These are phyloP conservation scores for Cercospora brassicicola DNA, from an alignment of 2,329 filamentous ascomycete genomes.

Conservation along the genomic window DNA sequence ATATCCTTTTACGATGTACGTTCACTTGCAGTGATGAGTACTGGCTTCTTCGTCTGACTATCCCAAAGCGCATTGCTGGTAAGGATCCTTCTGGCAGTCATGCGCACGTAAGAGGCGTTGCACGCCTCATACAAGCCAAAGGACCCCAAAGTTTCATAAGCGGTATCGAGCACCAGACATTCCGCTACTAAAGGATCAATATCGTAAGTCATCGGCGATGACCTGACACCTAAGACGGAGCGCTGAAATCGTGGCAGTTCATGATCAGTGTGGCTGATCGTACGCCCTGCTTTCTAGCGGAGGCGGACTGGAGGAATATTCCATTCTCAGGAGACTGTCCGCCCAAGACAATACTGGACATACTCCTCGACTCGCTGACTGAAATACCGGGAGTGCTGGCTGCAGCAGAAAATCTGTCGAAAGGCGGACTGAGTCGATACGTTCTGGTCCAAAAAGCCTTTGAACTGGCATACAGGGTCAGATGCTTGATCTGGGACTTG, in stretches of 20 bases:
- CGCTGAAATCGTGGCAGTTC: background rate
- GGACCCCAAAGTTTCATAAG: conserved; percentile 7
- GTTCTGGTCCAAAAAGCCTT: conserved; percentile 9
- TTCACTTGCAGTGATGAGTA: background rate
- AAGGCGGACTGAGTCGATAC: conserved; percentile 1
- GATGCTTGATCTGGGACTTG: conserved; percentile 6
- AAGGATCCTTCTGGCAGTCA: background rate
- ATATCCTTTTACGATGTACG: conserved; percentile 16
- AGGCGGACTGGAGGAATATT: conserved; percentile 10
- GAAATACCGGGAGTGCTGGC: conserved; percentile 13
- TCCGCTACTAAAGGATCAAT: conserved; percentile 16
- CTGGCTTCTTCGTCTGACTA: background rate
- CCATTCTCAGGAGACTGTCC: conserved; percentile 15
- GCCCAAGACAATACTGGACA: conserved; percentile 15
- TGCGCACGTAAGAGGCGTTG: conserved; percentile 14
- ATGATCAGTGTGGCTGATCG: conserved; percentile 12
- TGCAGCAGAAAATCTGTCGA: conserved; percentile 2
- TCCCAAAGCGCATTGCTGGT: background rate
- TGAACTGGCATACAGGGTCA: conserved; percentile 9
- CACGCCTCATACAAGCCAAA: conserved; percentile 13
- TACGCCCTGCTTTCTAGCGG: conserved; percentile 11
- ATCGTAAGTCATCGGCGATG: background rate
- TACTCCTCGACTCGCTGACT: conserved; percentile 8
- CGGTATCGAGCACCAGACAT: conserved; percentile 17
- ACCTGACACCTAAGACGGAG: background rate